Conservation (phyloP, 768 basidiomycete species). For the Termitomyces sp. region DNA sequence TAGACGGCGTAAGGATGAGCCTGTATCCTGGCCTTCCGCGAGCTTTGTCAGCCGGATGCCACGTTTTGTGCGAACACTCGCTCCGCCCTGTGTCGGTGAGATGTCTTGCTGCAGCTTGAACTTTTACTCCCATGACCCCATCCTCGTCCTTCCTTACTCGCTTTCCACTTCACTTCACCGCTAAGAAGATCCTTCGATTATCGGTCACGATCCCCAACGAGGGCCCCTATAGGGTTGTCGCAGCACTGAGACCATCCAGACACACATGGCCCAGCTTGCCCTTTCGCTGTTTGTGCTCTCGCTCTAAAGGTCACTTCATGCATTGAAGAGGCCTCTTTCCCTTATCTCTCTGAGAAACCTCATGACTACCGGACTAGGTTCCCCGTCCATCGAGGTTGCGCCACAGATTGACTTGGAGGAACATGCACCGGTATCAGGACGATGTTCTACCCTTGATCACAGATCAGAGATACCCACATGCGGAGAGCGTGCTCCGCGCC, state of each 20-base stretch:
- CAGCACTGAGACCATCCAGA: background rate
- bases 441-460: background rate
- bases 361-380: background rate
- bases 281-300: background rate
- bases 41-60: constrained; percentile 1
- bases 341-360: background rate
- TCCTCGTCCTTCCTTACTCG: background rate
- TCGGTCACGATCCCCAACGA: background rate
- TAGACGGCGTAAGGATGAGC: background rate
- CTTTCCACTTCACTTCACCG: background rate
- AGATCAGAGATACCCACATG: background rate
- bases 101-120: background rate
- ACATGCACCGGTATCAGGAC: background rate
- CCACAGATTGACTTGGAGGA: background rate
- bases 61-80: background rate
- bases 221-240: constrained; percentile 1
- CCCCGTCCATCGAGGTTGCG: background rate
- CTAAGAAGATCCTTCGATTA: background rate
- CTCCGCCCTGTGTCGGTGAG: background rate
- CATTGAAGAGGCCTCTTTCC: background rate
- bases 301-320: too few relatives aligned
- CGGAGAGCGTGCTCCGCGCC: background rate
- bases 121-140: background rate
- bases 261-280: too few relatives aligned
- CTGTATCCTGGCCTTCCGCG: background rate